Percentiles rank a stretch among this genome's conserved stretches.
phyloP scores from a whole-genome alignment of 2,329 filamentous ascomycete genomes.

The Paramyrothecium roridum region DNA sequence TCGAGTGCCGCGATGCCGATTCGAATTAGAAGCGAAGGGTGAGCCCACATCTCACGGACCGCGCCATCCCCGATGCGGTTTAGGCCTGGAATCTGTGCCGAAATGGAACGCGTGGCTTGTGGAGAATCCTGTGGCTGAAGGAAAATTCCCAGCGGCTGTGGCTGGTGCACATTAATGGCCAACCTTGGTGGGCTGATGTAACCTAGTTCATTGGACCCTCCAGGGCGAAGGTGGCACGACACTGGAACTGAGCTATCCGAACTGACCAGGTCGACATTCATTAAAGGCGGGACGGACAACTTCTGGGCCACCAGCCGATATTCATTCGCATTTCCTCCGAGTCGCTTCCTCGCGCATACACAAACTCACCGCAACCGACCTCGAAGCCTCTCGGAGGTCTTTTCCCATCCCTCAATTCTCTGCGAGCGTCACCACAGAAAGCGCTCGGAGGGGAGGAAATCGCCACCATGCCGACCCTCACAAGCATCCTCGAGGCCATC shows the following conservation, averaged over 20 bases:
- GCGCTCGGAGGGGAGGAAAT: slow-evolving; percentile 8
- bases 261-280: background rate
- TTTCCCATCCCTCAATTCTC: background rate
- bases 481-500: slow-evolving; percentile 45
- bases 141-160: background rate
- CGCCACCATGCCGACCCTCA: slow-evolving; percentile 33
- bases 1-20: background rate
- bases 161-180: background rate
- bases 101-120: background rate
- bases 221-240: background rate
- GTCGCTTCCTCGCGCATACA: no score
- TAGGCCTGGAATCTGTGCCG: background rate
- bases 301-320: background rate
- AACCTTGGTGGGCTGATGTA: background rate
- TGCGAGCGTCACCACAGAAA: background rate
- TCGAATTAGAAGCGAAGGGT: background rate
- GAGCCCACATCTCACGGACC: background rate
- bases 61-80: background rate
- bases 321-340: background rate
- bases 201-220: background rate
- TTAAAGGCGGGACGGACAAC: background rate
- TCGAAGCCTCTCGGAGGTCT: background rate
- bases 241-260: background rate
- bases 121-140: background rate
- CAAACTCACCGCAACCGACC: background rate